phyloP scores from a whole-genome alignment of 306 rosid genomes.

The Pueraria montana region DNA sequence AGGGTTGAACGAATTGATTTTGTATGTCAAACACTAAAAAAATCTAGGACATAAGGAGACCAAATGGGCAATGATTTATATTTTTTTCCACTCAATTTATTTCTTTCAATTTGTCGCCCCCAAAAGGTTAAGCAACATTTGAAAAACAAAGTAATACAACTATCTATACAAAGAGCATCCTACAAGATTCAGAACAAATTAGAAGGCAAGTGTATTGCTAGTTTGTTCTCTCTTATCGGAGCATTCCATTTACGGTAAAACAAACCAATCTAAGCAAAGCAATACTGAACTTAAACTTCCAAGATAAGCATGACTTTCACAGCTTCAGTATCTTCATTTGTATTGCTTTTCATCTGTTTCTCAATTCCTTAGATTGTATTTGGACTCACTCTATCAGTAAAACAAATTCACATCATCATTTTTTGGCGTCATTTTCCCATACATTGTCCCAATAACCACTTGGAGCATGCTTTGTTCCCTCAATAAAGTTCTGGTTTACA shows the following conservation, averaged over 20 bases:
- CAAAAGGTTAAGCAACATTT: background rate
- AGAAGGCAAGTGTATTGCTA: background rate
- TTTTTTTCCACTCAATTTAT: too few species aligned
- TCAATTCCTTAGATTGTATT: background rate
- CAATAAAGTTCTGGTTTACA: constrained; percentile 58
- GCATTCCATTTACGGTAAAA: background rate
- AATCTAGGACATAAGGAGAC: background rate
- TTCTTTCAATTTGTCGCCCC: background rate
- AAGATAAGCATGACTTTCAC: background rate
- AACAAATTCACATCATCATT: constrained; percentile 24
- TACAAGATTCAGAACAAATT: background rate
- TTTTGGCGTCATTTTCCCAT: constrained; percentile 61
- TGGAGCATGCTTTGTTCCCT: constrained; percentile 64
- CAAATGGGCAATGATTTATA: background rate
- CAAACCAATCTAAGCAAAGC: constrained; percentile 30
- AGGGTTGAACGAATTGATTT: background rate
- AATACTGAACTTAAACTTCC: background rate
- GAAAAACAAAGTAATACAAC: background rate
- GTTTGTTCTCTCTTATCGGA: background rate
- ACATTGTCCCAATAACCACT: constrained; percentile 79
- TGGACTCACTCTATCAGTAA: background rate
- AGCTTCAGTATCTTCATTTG: background rate
- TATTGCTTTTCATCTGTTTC: background rate
- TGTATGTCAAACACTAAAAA: background rate
- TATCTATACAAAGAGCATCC: constrained; percentile 28